Conservation (phyloP, 108 stramenopile species). For the Discostella stelligeroides region DNA sequence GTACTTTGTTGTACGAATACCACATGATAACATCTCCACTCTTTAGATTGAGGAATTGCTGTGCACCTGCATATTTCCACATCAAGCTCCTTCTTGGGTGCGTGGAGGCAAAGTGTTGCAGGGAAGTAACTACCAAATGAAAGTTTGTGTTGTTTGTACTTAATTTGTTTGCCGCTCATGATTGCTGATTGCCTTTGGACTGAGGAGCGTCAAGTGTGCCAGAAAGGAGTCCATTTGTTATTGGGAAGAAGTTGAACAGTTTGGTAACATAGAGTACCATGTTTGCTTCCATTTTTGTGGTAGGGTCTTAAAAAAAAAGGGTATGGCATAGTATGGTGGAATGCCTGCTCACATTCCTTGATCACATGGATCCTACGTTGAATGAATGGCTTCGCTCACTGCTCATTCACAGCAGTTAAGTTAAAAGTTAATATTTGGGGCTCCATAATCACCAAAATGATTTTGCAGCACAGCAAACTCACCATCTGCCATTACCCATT, state of each 20-base stretch:
- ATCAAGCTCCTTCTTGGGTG: not conserved
- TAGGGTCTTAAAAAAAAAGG: not conserved
- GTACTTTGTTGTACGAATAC: no score
- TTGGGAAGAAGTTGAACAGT: constrained; percentile 6
- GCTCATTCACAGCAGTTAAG: not conserved
- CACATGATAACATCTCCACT: no score
- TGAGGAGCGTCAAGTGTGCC: not conserved
- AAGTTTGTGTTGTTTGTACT: constrained; percentile 4
- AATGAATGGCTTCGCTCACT: not conserved
- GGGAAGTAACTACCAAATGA: constrained; percentile 12
- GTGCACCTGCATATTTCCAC: not conserved
- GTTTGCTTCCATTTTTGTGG: not conserved
- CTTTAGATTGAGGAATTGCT: no score
- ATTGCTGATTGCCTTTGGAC: constrained; percentile 16
- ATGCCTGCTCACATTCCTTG: constrained; percentile 7
- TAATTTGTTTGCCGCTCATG: constrained; percentile 6
- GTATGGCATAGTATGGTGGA: no score
- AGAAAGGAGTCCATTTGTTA: constrained; percentile 12
- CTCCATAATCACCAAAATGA: not conserved
- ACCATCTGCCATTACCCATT: constrained; percentile 9
- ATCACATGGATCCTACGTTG: constrained; percentile 11
- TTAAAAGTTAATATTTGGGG: not conserved
- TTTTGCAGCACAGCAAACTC: not conserved
- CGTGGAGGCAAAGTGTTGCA: not conserved
- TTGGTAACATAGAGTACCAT: constrained; percentile 2